A percentile compares a stretch with the other conserved stretches of the same genome.
phyloP scores from a whole-genome alignment of 495 filamentous ascomycete species.

The Sabuloglossum arenarium region DNA sequence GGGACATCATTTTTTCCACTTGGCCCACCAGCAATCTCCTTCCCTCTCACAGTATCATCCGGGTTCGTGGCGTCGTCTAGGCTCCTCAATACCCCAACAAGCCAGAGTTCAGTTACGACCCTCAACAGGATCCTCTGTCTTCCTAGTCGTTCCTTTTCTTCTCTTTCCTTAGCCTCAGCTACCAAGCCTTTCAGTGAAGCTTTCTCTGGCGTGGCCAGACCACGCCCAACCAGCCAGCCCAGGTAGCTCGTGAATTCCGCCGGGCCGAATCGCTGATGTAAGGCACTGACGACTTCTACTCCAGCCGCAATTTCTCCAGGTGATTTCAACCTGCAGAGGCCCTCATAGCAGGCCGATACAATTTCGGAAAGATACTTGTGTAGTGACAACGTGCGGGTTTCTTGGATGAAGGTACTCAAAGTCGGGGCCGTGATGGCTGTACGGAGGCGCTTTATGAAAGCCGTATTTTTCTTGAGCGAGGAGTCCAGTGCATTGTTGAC shows the following conservation, averaged over 20 bases:
- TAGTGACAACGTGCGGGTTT: constrained; percentile 78
- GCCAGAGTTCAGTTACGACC: constrained; percentile 90
- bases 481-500: constrained; percentile 69
- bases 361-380: constrained; percentile 97
- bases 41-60: constrained; percentile 48
- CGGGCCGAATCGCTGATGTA: constrained; percentile 91
- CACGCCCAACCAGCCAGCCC: constrained; percentile 82
- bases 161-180: constrained; percentile 70
- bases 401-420: constrained; percentile 65
- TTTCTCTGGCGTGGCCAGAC: constrained; percentile 82
- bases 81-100: constrained; percentile 69
- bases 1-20: neutral
- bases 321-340: constrained; percentile 75
- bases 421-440: constrained; percentile 67
- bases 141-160: constrained; percentile 81
- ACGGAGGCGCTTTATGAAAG: constrained; percentile 91
- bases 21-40: neutral
- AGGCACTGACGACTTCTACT: constrained; percentile 77
- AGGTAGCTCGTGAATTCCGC: constrained; percentile 77
- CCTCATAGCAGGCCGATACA: constrained; percentile 94
- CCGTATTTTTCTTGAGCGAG: constrained; percentile 95
- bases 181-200: constrained; percentile 55
- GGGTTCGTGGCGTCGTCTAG: constrained; percentile 75
- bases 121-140: constrained; percentile 73
- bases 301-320: constrained; percentile 78